Base-by-base conservation (phyloP, 2,329 filamentous ascomycete genomes). In the Aspergillus versicolor region DNA sequence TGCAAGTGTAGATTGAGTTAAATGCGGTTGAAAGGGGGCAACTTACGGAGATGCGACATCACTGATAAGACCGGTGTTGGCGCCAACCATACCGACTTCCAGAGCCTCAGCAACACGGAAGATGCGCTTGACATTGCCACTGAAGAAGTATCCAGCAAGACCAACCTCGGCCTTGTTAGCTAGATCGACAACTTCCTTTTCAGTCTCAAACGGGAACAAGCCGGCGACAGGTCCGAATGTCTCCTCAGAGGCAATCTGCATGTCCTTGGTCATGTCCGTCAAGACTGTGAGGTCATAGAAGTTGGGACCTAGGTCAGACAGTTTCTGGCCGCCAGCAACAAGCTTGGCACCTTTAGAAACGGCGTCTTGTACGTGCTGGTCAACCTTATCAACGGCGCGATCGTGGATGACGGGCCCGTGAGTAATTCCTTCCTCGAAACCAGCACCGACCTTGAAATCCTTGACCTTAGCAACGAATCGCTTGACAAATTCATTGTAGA, bases 191-290 rank as follows among this genome's bases (percentile, higher is more conserved):
- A 96, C 94, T 68, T 97, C 92, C 52, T 89, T 87, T 76, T 97
- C 94, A 0, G 88, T 91, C 46, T 90, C 84, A 70, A 97, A 99
- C 48, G 87, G 83, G 80, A 97, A 97, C 13, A 97, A 76, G 0
- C 90, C 93, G 0, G 92, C 93, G 0, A 97, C 89, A 3, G 94
- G 94, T 0, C 94, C 94, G 71, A 99, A 99, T 0, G 93, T 99
- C 80, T 99, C 94, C 75, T 97, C 93, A 1, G 80, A 80, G 4
- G 90, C 88, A 64, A 97, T 83, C 58, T 84, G 82, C 94, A 97
- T 97, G 42, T 92, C 86, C 57, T 82, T 80, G 11, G 82, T 96
- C 88, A 96, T 93, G 61, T 89, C 90, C 9, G 89, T 88, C 59
- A 99, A 85, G 42, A 97, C 89, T 0, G 94, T 97, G 3, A 91